Evolutionary conservation across 2,329 filamentous ascomycete species (phyloP).

Genomic region (Epichloe typhina): DNA sequence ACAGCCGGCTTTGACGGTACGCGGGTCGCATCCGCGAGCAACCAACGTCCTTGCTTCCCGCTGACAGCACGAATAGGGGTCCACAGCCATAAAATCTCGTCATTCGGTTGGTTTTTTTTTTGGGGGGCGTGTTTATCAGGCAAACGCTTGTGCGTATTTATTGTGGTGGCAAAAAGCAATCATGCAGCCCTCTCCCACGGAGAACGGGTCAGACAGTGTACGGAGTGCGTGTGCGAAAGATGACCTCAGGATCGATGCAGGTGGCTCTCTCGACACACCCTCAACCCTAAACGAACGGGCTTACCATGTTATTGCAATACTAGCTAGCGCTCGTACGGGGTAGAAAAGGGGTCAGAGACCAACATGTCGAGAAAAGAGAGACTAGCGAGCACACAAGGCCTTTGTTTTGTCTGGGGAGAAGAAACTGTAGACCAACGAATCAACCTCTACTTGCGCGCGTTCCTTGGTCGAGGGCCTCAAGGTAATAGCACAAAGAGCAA

Average conservation of each 20-base stretch:
- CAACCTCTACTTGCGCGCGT: not conserved
- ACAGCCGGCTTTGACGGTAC: not conserved
- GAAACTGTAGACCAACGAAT: slow-evolving; percentile 3
- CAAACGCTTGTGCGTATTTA: no score
- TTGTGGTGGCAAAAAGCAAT: not conserved
- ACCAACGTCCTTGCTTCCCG: not conserved
- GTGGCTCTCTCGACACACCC: not conserved
- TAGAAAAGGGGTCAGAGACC: slow-evolving; percentile 1
- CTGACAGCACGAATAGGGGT: not conserved
- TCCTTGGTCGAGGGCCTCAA: no score
- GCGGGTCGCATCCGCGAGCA: not conserved
- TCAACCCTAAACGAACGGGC: slow-evolving; percentile 1
- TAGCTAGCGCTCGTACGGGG: not conserved
- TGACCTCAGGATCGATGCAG: not conserved
- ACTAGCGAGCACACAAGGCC: not conserved
- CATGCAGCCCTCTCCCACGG: not conserved
- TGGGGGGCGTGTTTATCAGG: no score
- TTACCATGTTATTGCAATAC: not conserved
- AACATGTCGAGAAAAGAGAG: no score
- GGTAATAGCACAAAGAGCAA: no score
- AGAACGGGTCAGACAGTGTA: not conserved
- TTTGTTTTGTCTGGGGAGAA: slow-evolving; percentile 2
- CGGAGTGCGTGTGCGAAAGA: not conserved
- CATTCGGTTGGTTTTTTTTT: not conserved
- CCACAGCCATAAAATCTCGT: not conserved